These are phyloP conservation scores for Hypsizygus ulmarius DNA, from an alignment of 1,284 basidiomycete species.

Conservation along the genomic window DNA sequence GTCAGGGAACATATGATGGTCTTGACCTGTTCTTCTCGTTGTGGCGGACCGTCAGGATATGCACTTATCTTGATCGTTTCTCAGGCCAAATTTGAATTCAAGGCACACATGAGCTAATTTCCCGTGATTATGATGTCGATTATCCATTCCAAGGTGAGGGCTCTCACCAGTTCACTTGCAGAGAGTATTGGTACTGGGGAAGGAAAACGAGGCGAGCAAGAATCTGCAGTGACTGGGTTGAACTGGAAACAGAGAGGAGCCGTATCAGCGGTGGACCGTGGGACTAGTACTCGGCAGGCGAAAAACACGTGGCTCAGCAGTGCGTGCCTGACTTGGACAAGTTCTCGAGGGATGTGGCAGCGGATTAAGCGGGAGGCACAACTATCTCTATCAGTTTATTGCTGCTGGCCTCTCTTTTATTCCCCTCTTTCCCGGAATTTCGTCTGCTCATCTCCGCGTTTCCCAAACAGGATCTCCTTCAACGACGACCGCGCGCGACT, in stretches of 20 bases:
- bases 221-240: background rate
- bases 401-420: conserved; percentile 2
- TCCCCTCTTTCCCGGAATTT: background rate
- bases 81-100: conserved; percentile 5
- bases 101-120: background rate
- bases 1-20: background rate
- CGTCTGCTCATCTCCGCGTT: background rate
- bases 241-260: background rate
- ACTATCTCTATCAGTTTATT: conserved; percentile 12
- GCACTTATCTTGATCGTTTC: conserved; percentile 4
- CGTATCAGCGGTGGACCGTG: background rate
- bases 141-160: background rate
- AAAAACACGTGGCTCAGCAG: conserved; percentile 14
- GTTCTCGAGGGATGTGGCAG: background rate
- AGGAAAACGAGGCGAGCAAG: background rate
- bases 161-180: conserved; percentile 3
- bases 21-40: background rate
- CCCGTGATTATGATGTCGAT: conserved; percentile 6
- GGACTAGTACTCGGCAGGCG: background rate
- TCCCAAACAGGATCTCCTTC: too few species aligned
- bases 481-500: too few species aligned
- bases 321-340: conserved; percentile 14
- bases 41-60: conserved; percentile 2
- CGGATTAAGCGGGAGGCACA: conserved; percentile 14
- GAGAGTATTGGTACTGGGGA: too few species aligned